Evolutionary conservation across 1,284 basidiomycete species (phyloP).

Genomic region (Gomphus bonarii): DNA sequence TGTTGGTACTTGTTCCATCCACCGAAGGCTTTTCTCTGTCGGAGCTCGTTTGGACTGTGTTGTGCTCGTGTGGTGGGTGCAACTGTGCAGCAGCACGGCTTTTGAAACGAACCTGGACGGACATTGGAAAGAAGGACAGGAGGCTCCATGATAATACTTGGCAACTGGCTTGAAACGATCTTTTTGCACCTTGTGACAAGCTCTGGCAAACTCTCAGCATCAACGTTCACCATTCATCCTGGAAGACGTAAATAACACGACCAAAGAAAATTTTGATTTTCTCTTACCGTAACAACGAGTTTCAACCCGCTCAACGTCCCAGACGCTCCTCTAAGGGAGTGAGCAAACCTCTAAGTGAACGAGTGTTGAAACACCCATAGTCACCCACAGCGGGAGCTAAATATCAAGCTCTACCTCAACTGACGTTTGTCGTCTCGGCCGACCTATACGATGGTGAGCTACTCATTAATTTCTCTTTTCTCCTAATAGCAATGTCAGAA

Average conservation of each 20-base stretch:
- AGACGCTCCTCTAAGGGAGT: neutral
- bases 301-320: neutral
- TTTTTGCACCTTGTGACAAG: neutral
- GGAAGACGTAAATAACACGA: neutral
- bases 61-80: neutral
- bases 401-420: constrained; percentile 1
- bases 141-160: neutral
- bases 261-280: neutral
- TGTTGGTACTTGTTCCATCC: neutral
- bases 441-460: constrained; percentile 7
- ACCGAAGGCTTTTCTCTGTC: neutral
- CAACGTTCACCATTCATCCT: constrained; percentile 5
- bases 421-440: constrained; percentile 3
- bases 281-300: neutral
- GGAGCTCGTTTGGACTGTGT: neutral
- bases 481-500: neutral
- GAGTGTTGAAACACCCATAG: neutral
- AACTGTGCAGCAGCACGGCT: neutral
- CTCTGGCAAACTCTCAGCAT: constrained; percentile 3
- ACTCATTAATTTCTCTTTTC: neutral
- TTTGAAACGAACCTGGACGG: neutral
- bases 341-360: neutral
- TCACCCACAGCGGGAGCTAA: neutral
- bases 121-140: neutral
- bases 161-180: neutral